Percentiles rank a stretch among this genome's conserved stretches.
phyloP scores from a whole-genome alignment of 2,329 filamentous ascomycete genomes.

The Arthrobotrys sphaeroides region DNA sequence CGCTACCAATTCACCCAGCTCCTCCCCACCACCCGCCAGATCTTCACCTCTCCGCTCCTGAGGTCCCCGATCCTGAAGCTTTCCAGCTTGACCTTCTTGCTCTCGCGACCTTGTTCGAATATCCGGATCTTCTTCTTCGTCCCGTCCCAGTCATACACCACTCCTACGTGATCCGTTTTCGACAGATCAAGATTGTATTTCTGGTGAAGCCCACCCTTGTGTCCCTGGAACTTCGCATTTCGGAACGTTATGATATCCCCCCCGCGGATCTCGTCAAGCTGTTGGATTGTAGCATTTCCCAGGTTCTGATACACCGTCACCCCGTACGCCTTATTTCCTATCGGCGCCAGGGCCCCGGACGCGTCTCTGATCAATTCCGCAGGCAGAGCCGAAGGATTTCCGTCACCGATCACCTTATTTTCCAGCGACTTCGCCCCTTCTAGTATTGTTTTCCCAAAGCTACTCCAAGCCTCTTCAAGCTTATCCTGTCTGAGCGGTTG shows the following conservation, averaged over 20 bases:
- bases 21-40: conserved; percentile 93
- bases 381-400: conserved; percentile 80
- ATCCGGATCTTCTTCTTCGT: conserved; percentile 96
- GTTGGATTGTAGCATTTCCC: conserved; percentile 88
- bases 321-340: conserved; percentile 89
- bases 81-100: conserved; percentile 90
- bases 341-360: conserved; percentile 77
- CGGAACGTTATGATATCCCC: conserved; percentile 93
- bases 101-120: conserved; percentile 95
- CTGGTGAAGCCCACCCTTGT: conserved; percentile 92
- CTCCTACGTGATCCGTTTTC: conserved; percentile 81
- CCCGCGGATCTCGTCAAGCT: conserved; percentile 89
- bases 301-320: conserved; percentile 94
- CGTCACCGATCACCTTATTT: conserved; percentile 83
- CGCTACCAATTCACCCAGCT: conserved; percentile 93
- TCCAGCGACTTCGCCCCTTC: conserved; percentile 76
- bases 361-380: conserved; percentile 79
- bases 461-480: conserved; percentile 83
- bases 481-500: conserved; percentile 87
- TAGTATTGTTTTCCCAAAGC: conserved; percentile 80
- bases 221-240: conserved; percentile 93
- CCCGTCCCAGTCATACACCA: conserved; percentile 97
- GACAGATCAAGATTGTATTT: conserved; percentile 92
- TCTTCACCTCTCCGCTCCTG: conserved; percentile 91
- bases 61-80: conserved; percentile 94